A percentile compares a stretch with the other conserved stretches of the same genome.
phyloP scores from a whole-genome alignment of 1,139 yeast genomes.

The Hyphopichia pseudoburtonii region DNA sequence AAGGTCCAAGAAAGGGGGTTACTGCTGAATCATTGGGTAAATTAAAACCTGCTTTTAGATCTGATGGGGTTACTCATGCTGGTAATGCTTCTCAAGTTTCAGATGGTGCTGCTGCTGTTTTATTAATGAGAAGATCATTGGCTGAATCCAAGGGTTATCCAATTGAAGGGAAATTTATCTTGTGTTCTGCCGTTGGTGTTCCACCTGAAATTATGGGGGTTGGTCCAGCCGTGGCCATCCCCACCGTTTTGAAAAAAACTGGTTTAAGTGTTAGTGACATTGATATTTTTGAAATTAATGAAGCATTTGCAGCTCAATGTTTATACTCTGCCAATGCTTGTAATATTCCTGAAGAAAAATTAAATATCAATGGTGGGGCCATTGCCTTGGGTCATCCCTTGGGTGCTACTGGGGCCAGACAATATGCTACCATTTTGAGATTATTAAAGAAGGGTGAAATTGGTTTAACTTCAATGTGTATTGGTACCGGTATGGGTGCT shows the following conservation, averaged over 20 bases:
- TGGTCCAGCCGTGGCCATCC: conserved; percentile 94
- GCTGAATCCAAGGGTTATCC: conserved; percentile 74
- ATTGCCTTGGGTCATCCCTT: conserved; percentile 95
- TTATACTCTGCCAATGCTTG: conserved; percentile 67
- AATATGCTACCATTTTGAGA: conserved; percentile 81
- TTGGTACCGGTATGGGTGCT: conserved; percentile 99
- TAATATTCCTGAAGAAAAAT: conserved; percentile 68
- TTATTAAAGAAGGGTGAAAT: conserved; percentile 78
- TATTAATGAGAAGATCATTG: conserved; percentile 82
- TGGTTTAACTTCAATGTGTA: conserved; percentile 94
- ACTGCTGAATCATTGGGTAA: conserved; percentile 73
- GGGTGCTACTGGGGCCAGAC: conserved; percentile 96
- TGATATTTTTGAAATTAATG: conserved; percentile 82
- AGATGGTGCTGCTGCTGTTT: conserved; percentile 92
- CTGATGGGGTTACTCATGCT: conserved; percentile 84
- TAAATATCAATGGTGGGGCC: conserved; percentile 94
- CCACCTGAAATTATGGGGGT: conserved; percentile 98
- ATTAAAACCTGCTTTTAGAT: conserved; percentile 84
- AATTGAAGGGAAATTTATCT: conserved; percentile 72
- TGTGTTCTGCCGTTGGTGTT: conserved; percentile 79
- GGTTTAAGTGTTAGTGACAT: conserved; percentile 67
- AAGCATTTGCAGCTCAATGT: conserved; percentile 96
- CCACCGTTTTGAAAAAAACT: conserved; percentile 66
- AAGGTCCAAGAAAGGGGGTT: conserved; percentile 88
- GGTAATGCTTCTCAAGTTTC: conserved; percentile 96